Percentiles rank a stretch among this genome's conserved stretches.
Conservation (phyloP, 225 moss, liverwort and hornwort species). For the Thuidium tamariscinum region DNA sequence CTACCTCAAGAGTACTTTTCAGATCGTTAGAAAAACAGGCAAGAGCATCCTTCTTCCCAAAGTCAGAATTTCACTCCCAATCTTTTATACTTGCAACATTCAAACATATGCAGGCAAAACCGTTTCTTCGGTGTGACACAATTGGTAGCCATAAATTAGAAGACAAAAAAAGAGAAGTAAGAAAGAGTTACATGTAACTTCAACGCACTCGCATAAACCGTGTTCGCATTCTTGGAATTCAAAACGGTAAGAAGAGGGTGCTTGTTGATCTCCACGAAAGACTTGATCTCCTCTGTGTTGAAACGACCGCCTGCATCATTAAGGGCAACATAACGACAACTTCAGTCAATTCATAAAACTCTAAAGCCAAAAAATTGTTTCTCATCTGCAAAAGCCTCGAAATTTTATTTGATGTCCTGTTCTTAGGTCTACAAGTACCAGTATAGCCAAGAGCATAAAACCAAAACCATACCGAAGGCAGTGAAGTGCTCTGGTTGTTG, state of each 20-base stretch:
- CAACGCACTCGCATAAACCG: conserved; percentile 60
- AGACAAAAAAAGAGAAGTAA: neutral
- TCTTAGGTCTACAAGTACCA: neutral
- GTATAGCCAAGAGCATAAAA: neutral
- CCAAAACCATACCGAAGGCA: conserved; percentile 33
- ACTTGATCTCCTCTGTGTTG: conserved; percentile 20
- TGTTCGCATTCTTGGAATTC: conserved; percentile 42
- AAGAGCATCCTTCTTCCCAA: neutral
- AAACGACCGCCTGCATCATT: conserved; percentile 38
- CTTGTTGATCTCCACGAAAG: conserved; percentile 69
- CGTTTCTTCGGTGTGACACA: neutral
- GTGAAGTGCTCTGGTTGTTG: conserved; percentile 50
- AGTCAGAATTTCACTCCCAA: neutral
- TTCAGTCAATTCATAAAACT: neutral
- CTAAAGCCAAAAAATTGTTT: neutral
- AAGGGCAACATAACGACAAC: neutral
- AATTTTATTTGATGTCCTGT: too few relatives aligned
- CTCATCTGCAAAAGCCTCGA: neutral
- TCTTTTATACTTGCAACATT: neutral
- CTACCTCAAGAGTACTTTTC: neutral
- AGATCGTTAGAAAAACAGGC: neutral
- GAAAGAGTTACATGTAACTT: conserved; percentile 59
- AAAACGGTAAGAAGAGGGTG: conserved; percentile 55
- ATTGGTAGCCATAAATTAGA: neutral
- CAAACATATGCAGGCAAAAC: neutral